Percentiles rank a stretch among this genome's conserved stretches.
Conservation (phyloP, 805 yeast species). For the Ogataea sp. region DNA sequence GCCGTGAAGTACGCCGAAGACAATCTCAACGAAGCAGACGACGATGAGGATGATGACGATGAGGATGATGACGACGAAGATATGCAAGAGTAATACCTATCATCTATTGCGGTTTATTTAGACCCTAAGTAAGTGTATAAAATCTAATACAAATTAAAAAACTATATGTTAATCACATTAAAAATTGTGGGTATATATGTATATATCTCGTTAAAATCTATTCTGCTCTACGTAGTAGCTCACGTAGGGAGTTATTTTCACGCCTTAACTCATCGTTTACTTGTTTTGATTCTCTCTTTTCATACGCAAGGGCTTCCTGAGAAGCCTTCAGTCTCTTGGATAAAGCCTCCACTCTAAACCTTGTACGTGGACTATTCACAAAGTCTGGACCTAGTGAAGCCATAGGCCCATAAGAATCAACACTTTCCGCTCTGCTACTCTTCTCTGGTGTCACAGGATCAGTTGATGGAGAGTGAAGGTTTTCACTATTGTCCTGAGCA, state of each 20-base stretch:
- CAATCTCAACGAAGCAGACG: conserved; percentile 72
- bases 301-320: conserved; percentile 59
- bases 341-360: conserved; percentile 49
- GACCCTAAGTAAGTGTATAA: too few relatives aligned
- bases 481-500: too few relatives aligned
- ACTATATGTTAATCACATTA: not conserved
- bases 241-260: conserved; percentile 39
- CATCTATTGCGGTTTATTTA: too few relatives aligned
- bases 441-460: too few relatives aligned
- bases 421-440: too few relatives aligned
- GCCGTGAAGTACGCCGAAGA: conserved; percentile 80
- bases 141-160: not conserved
- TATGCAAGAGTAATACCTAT: conserved; percentile 27
- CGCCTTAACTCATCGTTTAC: conserved; percentile 45
- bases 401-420: too few relatives aligned
- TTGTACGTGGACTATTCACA: not conserved
- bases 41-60: conserved; percentile 36
- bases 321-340: conserved; percentile 63
- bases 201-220: not conserved
- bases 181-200: not conserved
- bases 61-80: conserved; percentile 21
- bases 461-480: too few relatives aligned
- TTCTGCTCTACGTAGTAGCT: not conserved
- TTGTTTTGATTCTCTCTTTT: conserved; percentile 44
- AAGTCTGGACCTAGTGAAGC: too few relatives aligned